A percentile compares a stretch with the other conserved stretches of the same genome.
phyloP scores from a whole-genome alignment of 306 rosid species.

The Dicorynia guianensis region DNA sequence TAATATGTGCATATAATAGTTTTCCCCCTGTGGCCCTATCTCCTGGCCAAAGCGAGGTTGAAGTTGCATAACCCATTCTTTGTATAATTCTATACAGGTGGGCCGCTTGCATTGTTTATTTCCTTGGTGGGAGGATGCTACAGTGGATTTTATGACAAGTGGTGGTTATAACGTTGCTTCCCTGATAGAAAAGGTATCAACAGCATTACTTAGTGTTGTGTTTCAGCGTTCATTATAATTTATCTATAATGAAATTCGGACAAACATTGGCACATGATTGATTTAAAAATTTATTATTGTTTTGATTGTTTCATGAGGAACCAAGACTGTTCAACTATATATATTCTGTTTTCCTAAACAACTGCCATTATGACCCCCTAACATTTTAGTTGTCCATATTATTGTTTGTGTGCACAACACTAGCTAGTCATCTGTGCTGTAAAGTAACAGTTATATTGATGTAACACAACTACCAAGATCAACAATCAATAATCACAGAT shows the following conservation, averaged over 20 bases:
- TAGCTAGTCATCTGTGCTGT: not conserved
- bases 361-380: not conserved
- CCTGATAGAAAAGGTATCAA: slow-evolving; percentile 67
- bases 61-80: slow-evolving; percentile 28
- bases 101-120: slow-evolving; percentile 86
- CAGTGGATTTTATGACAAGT: slow-evolving; percentile 82
- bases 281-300: slow-evolving; percentile 27
- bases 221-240: slow-evolving; percentile 3
- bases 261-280: slow-evolving; percentile 18
- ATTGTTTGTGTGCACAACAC: not conserved
- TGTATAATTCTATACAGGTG: slow-evolving; percentile 50
- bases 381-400: not conserved
- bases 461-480: too few relatives aligned
- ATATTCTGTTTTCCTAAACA: not conserved
- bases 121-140: slow-evolving; percentile 94
- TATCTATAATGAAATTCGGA: slow-evolving; percentile 23
- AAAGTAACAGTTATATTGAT: not conserved
- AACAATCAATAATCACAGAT: too few relatives aligned
- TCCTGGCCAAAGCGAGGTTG: not conserved
- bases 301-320: not conserved
- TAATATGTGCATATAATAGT: too few relatives aligned
- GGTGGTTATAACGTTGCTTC: slow-evolving; percentile 78
- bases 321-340: not conserved
- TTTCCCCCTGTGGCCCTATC: too few relatives aligned
- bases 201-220: slow-evolving; percentile 18